Base-by-base conservation (phyloP, 768 basidiomycete genomes). In the Rhodotorula toruloides region DNA sequence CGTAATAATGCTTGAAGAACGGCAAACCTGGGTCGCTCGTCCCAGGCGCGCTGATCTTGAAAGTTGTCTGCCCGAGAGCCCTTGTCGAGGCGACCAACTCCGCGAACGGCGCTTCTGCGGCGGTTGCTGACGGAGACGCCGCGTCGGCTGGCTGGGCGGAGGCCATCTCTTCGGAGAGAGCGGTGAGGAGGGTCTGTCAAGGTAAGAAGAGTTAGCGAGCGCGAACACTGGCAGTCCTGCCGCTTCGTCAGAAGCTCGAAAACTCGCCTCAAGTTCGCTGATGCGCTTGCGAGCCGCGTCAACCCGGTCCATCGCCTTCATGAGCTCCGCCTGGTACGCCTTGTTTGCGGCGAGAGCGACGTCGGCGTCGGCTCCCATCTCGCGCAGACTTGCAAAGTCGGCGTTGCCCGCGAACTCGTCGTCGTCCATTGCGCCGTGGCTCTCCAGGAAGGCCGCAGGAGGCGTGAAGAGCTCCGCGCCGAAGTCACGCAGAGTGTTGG, bases 1-100 rank as follows among this genome's bases (percentile, higher is more conserved):
- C 68, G 46, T 72, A 47, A 12, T 37, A 46, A 50, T 63, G 50
- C 50, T 63, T 60, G 65, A 69, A 69, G 67, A 65, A 72, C 1
- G 71, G 71, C 27, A 67, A n/a, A 1, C 44, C 22, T 4, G 61
- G 54, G 12, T 56, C 46, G 36, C 37, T 43, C 22, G 42, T 13
- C 11, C 54, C 47, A 2, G 40, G 48, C 1, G 62, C 54, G 43
- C 46, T 27, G 40, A 66, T 21, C 34, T 49, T 54, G 29, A 65
- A 3, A 14, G 67, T 54, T 10, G n/a, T 8, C 2, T n/a, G n/a
- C n/a, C n/a, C n/a, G n/a, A n/a, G n/a, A n/a, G n/a, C n/a, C n/a
- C n/a, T n/a, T n/a, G 48, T 31, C 2, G 49, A n/a, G 4, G n/a
- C 36, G 13, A 64, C 32, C 16, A 27, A 8, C 3, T 4, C 1